Conservation (phyloP, 2,329 filamentous ascomycete genomes). For the Sclerotinia spermophila region DNA sequence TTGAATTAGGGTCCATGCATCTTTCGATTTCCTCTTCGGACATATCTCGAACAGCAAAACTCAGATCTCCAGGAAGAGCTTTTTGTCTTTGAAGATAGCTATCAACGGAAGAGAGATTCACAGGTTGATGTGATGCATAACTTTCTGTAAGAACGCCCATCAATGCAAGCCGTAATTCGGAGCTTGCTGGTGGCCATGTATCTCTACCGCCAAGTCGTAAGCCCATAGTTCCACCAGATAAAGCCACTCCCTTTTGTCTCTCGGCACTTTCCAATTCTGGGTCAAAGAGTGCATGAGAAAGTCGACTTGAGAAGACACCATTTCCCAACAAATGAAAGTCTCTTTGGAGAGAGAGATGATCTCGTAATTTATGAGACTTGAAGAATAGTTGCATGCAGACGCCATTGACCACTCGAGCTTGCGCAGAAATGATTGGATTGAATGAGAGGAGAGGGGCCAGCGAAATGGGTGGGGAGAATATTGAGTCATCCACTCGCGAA, state of each 20-base stretch:
- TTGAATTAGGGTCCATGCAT: constrained; percentile 76
- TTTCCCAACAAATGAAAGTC: constrained; percentile 83
- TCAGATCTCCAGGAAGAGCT: constrained; percentile 63
- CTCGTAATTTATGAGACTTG: constrained; percentile 63
- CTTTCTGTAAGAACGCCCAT: constrained; percentile 82
- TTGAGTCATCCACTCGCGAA: constrained; percentile 21
- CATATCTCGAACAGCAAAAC: constrained; percentile 82
- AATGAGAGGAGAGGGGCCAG: constrained; percentile 69
- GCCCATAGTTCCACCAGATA: constrained; percentile 71
- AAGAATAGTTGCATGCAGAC: constrained; percentile 77
- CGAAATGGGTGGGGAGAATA: constrained; percentile 39
- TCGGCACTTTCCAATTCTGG: constrained; percentile 78
- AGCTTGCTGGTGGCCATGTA: constrained; percentile 90
- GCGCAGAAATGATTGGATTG: constrained; percentile 66
- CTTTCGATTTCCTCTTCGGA: constrained; percentile 72
- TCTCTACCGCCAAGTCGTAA: constrained; percentile 76
- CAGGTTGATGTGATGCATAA: constrained; percentile 44
- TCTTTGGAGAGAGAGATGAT: constrained; percentile 71
- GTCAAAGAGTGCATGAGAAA: constrained; percentile 82
- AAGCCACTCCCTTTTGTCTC: constrained; percentile 63
- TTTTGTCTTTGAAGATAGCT: constrained; percentile 34
- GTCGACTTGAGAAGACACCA: constrained; percentile 73
- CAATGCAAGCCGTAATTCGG: constrained; percentile 82
- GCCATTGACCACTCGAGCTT: constrained; percentile 73
- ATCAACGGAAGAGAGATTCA: constrained; percentile 33